These are phyloP conservation scores for Vicia faba DNA, from an alignment of 306 rosid genomes.

Conservation along the genomic window DNA sequence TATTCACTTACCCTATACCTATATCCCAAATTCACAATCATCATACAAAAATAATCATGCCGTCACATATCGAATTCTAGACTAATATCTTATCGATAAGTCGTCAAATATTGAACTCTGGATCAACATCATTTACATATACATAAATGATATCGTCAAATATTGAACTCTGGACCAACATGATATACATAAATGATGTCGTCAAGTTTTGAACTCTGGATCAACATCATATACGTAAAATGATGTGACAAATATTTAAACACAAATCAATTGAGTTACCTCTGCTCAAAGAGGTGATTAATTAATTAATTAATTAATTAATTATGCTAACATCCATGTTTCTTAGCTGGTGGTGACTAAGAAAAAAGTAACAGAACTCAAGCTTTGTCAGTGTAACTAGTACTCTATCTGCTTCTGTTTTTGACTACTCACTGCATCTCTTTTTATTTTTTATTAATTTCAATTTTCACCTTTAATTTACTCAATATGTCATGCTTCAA, in stretches of 20 bases:
- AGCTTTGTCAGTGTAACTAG: conserved; percentile 1
- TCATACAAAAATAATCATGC: background rate
- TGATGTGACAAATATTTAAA: too few relatives aligned
- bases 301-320: background rate
- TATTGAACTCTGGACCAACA: too few relatives aligned
- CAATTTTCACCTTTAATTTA: conserved; percentile 5
- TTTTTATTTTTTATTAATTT: background rate
- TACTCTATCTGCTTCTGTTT: conserved; percentile 8
- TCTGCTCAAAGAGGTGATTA: too few relatives aligned
- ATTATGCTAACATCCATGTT: background rate
- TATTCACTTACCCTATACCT: conserved; percentile 52
- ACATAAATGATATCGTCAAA: too few relatives aligned
- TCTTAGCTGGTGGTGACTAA: background rate
- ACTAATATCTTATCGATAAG: too few relatives aligned
- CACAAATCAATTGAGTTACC: too few relatives aligned
- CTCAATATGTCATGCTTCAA: background rate
- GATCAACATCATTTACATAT: too few relatives aligned
- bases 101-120: too few relatives aligned
- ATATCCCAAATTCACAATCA: background rate
- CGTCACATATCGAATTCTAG: too few relatives aligned
- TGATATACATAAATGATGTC: too few relatives aligned
- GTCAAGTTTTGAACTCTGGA: too few relatives aligned
- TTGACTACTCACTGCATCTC: background rate
- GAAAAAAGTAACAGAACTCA: conserved; percentile 6
- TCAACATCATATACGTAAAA: too few relatives aligned